Percentiles rank a stretch among this genome's conserved stretches.
Evolutionary conservation across 441 rosid species (phyloP).

Genomic region (Corymbia citriodora): DNA sequence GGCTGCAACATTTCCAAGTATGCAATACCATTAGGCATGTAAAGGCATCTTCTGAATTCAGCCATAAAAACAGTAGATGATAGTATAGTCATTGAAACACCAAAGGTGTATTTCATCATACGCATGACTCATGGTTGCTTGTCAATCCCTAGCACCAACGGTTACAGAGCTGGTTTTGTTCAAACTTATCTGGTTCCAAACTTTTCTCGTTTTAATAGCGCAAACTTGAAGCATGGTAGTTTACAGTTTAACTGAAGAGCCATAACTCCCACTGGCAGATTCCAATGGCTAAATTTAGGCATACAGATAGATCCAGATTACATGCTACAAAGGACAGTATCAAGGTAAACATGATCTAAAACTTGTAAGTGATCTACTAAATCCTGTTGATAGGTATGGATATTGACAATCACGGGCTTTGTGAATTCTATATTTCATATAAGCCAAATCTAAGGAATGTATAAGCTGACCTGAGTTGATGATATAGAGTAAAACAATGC

Average conservation of each 20-base stretch:
- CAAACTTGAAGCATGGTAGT: not conserved
- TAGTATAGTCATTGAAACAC: not conserved
- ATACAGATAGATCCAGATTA: not conserved
- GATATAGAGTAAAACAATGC: conserved; percentile 97
- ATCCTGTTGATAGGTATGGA: not conserved
- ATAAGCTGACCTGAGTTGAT: conserved; percentile 71
- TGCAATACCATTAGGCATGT: conserved; percentile 1
- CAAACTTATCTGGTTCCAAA: not conserved
- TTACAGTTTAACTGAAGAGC: not conserved
- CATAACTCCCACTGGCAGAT: not conserved
- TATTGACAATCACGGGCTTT: not conserved
- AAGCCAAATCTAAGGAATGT: not conserved
- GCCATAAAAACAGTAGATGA: not conserved
- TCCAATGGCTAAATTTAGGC: not conserved
- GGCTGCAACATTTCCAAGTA: conserved; percentile 54
- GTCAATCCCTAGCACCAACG: not conserved
- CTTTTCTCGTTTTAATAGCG: not conserved
- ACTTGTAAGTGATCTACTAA: not conserved
- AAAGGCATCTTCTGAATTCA: not conserved
- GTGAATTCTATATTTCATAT: not conserved
- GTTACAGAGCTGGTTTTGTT: not conserved
- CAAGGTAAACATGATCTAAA: not conserved
- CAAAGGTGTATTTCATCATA: not conserved
- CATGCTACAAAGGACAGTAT: not conserved
- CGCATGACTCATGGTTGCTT: not conserved